Evolutionary conservation across 345 rosid genomes (phyloP).

Genomic region (Bruguiera sexangula): DNA sequence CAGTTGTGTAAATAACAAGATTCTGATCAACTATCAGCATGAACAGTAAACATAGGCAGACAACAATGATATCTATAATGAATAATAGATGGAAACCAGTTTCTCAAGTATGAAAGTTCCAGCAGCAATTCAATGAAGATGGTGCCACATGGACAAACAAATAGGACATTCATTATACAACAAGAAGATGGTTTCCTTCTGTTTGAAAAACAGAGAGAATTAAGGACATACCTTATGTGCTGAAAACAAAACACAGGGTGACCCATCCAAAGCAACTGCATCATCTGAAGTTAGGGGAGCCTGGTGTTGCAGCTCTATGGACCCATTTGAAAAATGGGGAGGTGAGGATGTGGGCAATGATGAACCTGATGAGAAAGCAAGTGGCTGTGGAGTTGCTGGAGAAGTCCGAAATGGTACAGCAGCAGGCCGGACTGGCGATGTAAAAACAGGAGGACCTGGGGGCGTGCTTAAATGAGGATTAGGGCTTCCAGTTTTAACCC

Average conservation of each 20-base stretch:
- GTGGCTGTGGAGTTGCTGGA: slow-evolving; percentile 88
- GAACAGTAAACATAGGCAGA: not conserved
- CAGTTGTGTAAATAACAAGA: not conserved
- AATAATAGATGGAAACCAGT: not conserved
- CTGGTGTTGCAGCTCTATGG: slow-evolving; percentile 48
- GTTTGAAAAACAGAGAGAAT: not conserved
- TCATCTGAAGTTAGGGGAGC: slow-evolving; percentile 55
- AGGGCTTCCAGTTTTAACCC: slow-evolving; percentile 58
- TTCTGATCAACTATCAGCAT: not conserved
- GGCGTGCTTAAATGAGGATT: slow-evolving; percentile 82
- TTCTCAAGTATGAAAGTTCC: not conserved
- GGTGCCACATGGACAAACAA: not conserved
- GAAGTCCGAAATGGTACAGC: slow-evolving; percentile 90
- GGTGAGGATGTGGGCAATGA: slow-evolving; percentile 81
- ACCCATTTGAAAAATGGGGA: slow-evolving; percentile 68
- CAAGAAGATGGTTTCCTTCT: not conserved
- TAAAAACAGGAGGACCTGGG: slow-evolving; percentile 89
- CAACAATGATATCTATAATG: not conserved
- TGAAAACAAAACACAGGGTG: slow-evolving; percentile 69
- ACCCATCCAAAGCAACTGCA: slow-evolving; percentile 35
- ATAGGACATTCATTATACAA: not conserved
- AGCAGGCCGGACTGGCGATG: slow-evolving; percentile 85
- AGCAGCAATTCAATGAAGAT: not conserved
- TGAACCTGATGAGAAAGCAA: slow-evolving; percentile 70
- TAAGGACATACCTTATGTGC: slow-evolving; percentile 63